Evolutionary conservation across 805 yeast genomes (phyloP), one percentile per base, ranked within the genome.

Genomic region (Zygosaccharomyces kombuchaensis): DNA sequence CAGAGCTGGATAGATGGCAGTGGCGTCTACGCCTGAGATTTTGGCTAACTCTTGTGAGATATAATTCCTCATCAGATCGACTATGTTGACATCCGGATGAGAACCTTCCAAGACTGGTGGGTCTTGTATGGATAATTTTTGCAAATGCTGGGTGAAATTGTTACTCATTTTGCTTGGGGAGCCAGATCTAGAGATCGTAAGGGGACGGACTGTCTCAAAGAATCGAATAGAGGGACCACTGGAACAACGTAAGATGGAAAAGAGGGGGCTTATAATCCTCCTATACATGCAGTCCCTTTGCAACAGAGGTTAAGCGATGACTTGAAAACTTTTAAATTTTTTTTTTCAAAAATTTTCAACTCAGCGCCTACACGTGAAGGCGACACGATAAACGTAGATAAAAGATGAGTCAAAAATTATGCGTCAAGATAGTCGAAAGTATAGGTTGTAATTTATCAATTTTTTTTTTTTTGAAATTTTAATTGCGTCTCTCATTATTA

Each of bases 11-110:
- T 75, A 87, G 52, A 90, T 87, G 41, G 88, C 64, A 3, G 71
- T 69, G 46, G 76, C 69, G 48, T 83, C 84, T 34, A 89, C 95
- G 30, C 82, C 84, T 14, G 95, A 76, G 55, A 93, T 70, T 54
- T 75, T 72, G 48, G 84, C 74, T 48, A 93, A 75, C 63, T 90
- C 91, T 52, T 78, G 76, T 41, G 96, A 72, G 65, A 93, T 87
- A 69, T 87, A 88, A 66, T 89, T 86, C 74, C 98, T 85, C 74
- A 88, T 80, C 17, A 89, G 73, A 62, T 93, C 99, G 47, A 85
- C 81, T 4, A 91, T 82, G 67, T 91, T 91, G 65, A 73, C 74
- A 36, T 78, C 81, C 12, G 96, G 96, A 62, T 71, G 77, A 1
- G 96, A 83, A 32, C 80, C 85, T 50, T 70, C 77, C 36, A 69